phyloP scores from a whole-genome alignment of 2,329 filamentous ascomycete genomes.

The Aspergillus floridensis region DNA sequence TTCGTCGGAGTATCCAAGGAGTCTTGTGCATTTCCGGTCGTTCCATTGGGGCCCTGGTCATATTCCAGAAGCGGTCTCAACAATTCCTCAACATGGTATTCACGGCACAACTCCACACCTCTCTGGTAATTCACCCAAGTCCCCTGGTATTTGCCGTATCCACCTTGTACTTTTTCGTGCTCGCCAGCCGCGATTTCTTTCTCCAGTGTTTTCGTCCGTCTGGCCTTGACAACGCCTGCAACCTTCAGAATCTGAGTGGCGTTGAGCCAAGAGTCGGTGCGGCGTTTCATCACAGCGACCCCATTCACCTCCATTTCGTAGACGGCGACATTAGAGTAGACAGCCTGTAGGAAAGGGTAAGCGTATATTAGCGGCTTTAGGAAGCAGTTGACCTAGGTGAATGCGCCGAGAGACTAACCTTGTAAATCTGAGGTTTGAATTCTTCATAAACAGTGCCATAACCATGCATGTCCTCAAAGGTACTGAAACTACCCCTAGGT shows the following conservation, averaged over 20 bases:
- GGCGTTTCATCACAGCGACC: slow-evolving; percentile 91
- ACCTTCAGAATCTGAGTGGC: slow-evolving; percentile 98
- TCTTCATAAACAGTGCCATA: slow-evolving; percentile 40
- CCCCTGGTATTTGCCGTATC: slow-evolving; percentile 98
- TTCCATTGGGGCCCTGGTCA: slow-evolving; percentile 51
- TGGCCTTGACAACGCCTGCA: slow-evolving; percentile 94
- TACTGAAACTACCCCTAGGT: slow-evolving; percentile 35
- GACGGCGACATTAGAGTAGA: slow-evolving; percentile 92
- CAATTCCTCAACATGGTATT: slow-evolving; percentile 57
- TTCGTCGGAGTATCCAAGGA: slow-evolving; percentile 93
- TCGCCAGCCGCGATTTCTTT: slow-evolving; percentile 96
- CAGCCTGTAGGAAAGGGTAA: slow-evolving; percentile 55
- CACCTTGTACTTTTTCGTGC: slow-evolving; percentile 97
- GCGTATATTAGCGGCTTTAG: slow-evolving; percentile 13
- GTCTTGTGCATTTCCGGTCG: slow-evolving; percentile 67
- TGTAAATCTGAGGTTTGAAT: slow-evolving; percentile 49
- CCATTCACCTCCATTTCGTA: slow-evolving; percentile 98
- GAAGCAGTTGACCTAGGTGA: not conserved
- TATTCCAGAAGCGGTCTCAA: slow-evolving; percentile 50
- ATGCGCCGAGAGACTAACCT: slow-evolving; percentile 31
- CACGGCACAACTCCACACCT: slow-evolving; percentile 84
- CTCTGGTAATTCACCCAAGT: slow-evolving; percentile 97
- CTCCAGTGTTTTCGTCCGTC: slow-evolving; percentile 94
- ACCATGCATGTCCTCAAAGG: slow-evolving; percentile 43
- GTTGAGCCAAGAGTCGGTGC: slow-evolving; percentile 94